Evolutionary conservation across 2,329 filamentous ascomycete genomes (phyloP), one percentile per base, ranked within the genome.

Genomic region (Botrytis sinoallii): DNA sequence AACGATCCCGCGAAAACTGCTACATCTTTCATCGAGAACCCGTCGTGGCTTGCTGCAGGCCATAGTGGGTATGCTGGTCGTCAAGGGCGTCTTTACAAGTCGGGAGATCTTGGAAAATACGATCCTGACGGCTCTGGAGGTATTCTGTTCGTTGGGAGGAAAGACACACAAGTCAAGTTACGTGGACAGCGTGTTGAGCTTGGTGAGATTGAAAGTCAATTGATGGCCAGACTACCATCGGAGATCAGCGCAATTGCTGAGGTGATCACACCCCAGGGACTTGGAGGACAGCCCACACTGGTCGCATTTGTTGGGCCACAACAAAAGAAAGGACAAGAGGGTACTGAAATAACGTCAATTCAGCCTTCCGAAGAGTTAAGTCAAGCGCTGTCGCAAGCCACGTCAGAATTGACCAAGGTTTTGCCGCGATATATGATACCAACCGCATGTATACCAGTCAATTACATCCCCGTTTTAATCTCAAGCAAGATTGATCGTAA

Each of bases 101-200:
- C 89, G 0, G 89, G 89, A 1, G 89, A 91, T 75, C 81, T 90
- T 0, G 88, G 87, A 1, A 84, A 83, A 40, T 88, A 89, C 72
- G 84, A 87, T 61, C 79, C 82, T 0, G 85, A 90, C 68, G 81
- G 78, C n/a, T 84, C 84, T 10, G 85, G 91, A 57, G 81, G 86
- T 14, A 71, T 71, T 66, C 2, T 70, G 8, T 90, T 89, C 74
- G 83, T 90, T 57, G 89, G 90, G 25, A 85, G 91, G 67, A 90
- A 89, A 76, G 91, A 92, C 77, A 87, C 87, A n/a, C 90, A 91
- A 80, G 87, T 91, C 72, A 93, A 93, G 81, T 82, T 92, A 42
- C 85, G 86, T 18, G 92, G 92, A 40, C 90, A 88, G 76, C 84
- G 90, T 72, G 86, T 91, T 70, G 92, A 90, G 81, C 84, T 90